Percentiles rank a stretch among this genome's conserved stretches.
Conservation (phyloP, 176 grass and related monocot genomes). For the Lolium rigidum region DNA sequence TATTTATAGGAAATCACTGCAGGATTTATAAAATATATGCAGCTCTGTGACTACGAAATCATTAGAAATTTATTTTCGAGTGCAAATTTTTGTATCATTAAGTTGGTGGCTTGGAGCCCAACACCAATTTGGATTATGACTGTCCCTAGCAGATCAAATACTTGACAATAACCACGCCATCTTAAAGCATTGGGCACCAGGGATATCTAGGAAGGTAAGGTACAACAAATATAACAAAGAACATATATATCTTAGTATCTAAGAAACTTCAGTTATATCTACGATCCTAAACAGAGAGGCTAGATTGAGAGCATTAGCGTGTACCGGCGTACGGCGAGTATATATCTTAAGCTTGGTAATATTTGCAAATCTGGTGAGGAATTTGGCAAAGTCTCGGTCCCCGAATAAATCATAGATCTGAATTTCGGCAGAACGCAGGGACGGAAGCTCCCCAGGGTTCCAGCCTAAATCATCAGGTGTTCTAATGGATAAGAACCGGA, state of each 20-base stretch:
- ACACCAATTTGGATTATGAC: too few relatives aligned
- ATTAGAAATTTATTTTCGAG: too few relatives aligned
- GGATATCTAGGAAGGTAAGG: not conserved
- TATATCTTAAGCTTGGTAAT: not conserved
- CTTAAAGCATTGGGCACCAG: not conserved
- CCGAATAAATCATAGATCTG: slow-evolving; percentile 22
- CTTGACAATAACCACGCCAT: too few relatives aligned
- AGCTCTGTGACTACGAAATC: too few relatives aligned
- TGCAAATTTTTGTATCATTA: too few relatives aligned
- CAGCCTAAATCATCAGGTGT: slow-evolving; percentile 30
- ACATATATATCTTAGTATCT: too few relatives aligned
- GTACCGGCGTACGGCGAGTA: not conserved
- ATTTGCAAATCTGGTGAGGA: not conserved
- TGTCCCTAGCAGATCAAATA: too few relatives aligned
- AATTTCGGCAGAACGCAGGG: slow-evolving; percentile 22
- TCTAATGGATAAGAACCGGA: slow-evolving; percentile 12
- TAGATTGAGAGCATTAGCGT: not conserved
- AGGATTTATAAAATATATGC: too few relatives aligned
- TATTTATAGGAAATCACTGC: too few relatives aligned
- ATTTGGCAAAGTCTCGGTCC: slow-evolving; percentile 22
- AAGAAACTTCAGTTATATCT: not conserved
- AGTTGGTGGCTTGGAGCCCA: too few relatives aligned
- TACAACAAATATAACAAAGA: not conserved
- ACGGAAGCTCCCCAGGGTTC: not conserved
- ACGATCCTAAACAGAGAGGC: not conserved